Evolutionary conservation across 2,329 filamentous ascomycete genomes (phyloP), one percentile per base, ranked within the genome.

Genomic region (Aspergillus fructus): DNA sequence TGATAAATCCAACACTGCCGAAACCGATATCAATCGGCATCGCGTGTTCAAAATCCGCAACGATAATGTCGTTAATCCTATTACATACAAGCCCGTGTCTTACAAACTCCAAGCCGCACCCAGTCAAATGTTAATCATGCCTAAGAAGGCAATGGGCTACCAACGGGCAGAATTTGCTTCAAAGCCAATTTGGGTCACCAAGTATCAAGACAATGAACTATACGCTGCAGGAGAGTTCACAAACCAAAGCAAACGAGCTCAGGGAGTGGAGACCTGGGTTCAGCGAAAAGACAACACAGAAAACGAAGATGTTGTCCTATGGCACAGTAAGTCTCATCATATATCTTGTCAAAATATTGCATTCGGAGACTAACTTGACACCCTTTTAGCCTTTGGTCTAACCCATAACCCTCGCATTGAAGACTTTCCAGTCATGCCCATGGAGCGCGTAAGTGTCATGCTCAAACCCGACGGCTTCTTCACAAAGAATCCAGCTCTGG

Each of bases 391-490:
- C 23, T 78, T 79, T 55, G 79, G 86, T 17, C 81, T 87, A 24
- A 89, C 87, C 34, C 86, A 89, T 62, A 83, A 87, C 24, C 85
- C 85, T 0, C 76, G 85, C 5, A 78, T 84, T 23, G 86, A 88
- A 66, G 86, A 89, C 66, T 89, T 88, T 72, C 86, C 86, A 1
- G 83, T 89, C 41, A 89, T 89, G 86, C 86, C 86, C 0, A 81
- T 80, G 64, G 86, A 89, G 68, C 71, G 74, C 17, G 71, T 79
- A 56, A 77, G 74, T 53, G 75, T 82, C 12, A 76, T 74, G 66
- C 64, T 83, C 33, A 77, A 79, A 59, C 79, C 80, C 2, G 78
- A 79, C 49, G 80, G 81, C 30, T 83, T 83, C 69, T 82, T 81
- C 62, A 75, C 76, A n/a, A 77, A 75, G 66, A 82, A 81, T 57